A percentile compares a stretch with the other conserved stretches of the same genome.
Evolutionary conservation across 202 grass and related monocot species (phyloP).

Genomic region (Alloteropsis angusta): DNA sequence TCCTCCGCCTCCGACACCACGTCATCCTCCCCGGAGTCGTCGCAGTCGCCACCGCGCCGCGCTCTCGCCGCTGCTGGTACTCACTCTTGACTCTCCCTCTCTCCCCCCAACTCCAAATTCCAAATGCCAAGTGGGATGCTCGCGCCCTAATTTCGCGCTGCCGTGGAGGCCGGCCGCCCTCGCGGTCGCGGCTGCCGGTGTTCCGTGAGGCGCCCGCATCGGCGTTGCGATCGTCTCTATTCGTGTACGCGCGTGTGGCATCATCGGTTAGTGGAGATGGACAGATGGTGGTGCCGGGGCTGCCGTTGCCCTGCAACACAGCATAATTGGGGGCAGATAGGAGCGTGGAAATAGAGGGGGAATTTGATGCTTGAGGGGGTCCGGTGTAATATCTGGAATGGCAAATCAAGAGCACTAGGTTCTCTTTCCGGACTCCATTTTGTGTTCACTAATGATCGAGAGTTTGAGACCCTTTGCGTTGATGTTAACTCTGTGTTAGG

Average conservation of each 20-base stretch:
- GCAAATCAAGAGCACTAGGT: not conserved
- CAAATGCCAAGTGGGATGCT: not conserved
- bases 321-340: not conserved
- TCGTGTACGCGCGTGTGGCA: not conserved
- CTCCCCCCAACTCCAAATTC: not conserved
- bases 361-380: not conserved
- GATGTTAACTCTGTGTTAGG: not conserved
- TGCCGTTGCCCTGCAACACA: not conserved
- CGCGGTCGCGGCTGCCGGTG: not conserved
- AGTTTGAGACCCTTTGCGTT: not conserved
- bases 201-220: not conserved
- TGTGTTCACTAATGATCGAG: not conserved
- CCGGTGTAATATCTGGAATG: not conserved
- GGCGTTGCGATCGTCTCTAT: not conserved
- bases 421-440: not conserved
- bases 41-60: constrained; percentile 24
- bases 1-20: constrained; percentile 6
- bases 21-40: constrained; percentile 18
- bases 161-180: not conserved
- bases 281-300: not conserved
- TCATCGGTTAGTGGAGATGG: not conserved
- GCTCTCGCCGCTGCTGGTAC: not conserved
- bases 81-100: not conserved
- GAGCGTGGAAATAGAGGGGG: not conserved
- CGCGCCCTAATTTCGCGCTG: not conserved